Base-by-base conservation (phyloP, 176 grass and related monocot species). In the Avena insularis region DNA sequence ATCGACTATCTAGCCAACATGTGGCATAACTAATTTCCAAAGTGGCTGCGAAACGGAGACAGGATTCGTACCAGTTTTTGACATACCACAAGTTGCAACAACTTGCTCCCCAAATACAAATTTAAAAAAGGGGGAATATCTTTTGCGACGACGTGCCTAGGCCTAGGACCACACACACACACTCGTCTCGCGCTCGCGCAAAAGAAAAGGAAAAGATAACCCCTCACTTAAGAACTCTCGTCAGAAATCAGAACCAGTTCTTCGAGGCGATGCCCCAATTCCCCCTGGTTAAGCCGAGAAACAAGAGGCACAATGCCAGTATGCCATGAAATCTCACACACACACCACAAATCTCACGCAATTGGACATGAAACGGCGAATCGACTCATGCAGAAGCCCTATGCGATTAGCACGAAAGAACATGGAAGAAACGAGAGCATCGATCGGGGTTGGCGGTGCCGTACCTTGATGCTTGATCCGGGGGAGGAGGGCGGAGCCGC, bases 401-500 rank as follows among this genome's bases (percentile, higher is more conserved):
- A 59, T 2, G 70, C 14, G 27, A 75, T n/a, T 14, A 29, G 82
- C 43, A 9, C 6, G 9, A 48, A 48, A 36, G 20, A 76, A 13
- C 0, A 25, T 14, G 0, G 21, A 49, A 7, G 58, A 29, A 45
- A 13, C 11, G 20, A 33, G 69, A 58, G n/a, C 76, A 0, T 1
- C 70, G 20, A 5, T 73, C 12, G 21, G 77, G 70, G 64, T 0
- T 43, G 40, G 40, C 40, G 40, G 6, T 6, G 9, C 47, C 12
- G 64, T 90, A 90, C 89, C 89, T 90, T 2, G 64, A 67, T 36
- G 5, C 64, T 56, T 65, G 62, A 82, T 66, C 43, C 62, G 6
- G 71, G 60, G 25, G 38, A 1, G 15, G 5, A n/a, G 6, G 64
- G 13, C 12, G 11, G 50, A 54, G 40, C 2, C 8, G 50, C 50